Evolutionary conservation across 169 alveolate species (phyloP), one percentile per base, ranked within the genome.

Genomic region (Babesia gibsoni): DNA sequence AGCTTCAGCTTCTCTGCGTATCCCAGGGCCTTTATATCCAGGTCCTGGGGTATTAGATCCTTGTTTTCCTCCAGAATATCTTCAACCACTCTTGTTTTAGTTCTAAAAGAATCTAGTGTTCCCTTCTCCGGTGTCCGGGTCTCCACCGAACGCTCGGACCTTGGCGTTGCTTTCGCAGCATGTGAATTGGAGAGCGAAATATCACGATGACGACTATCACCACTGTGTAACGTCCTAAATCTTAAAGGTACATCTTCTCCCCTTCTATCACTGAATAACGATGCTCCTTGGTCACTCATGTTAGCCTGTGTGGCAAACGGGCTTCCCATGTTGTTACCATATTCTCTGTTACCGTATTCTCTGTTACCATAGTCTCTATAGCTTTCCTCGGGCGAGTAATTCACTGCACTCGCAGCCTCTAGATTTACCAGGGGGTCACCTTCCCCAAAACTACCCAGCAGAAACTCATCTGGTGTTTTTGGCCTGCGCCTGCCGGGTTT

Each of bases 1-100:
- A 77, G 59, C 43, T 41, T 18, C n/a, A 61, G 82, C 56, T 77
- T 77, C 67, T 77, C 82, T 33, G 67, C 61, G 33, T 73, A 57
- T 9, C 84, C 53, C 50, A 73, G 50, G 22, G 66, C 50, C 52
- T 69, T 61, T 10, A 61, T 39, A 25, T 61, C 72, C 22, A 61
- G 49, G 9, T 61, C 72, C 32, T 29, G 59, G 25, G 72, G 72
- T 61, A 61, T 61, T 27, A 43, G 27, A 22, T 61, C 59, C 45
- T 50, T 61, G 30, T 61, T 41, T 43, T 61, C 72, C 45, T 61
- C 58, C 7, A 61, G 48, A 10, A 61, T 29, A 42, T 61, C 72
- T 33, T 61, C 72, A 0, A 61, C 59, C 7, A 61, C 46, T 23
- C 39, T 10, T 23, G 33, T 6, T 33, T 49, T 18, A n/a, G 22